Evolutionary conservation across 2,329 filamentous ascomycete genomes (phyloP), one percentile per base, ranked within the genome.

Genomic region (Lasiodiplodia sp.): DNA sequence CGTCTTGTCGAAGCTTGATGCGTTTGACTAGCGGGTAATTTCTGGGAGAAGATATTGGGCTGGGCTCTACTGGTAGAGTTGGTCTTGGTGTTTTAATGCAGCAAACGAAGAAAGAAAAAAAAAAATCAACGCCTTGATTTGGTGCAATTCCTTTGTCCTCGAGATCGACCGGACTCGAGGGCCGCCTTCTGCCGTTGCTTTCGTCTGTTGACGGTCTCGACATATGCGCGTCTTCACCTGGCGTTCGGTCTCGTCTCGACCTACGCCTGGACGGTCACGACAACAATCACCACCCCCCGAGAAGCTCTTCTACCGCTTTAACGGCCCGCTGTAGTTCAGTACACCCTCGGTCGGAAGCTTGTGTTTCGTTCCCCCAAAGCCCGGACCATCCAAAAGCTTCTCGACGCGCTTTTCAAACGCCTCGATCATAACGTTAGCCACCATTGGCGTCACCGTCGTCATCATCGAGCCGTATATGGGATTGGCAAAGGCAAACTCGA

Each of bases 401-500:
- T 83, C 84, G 6, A 96, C 94, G 75, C 92, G 86, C 80, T 88
- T 87, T 82, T 97, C 94, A 83, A 99, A 99, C 0, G 96, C 95
- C 78, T 92, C 90, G 72, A 98, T 92, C 94, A 99, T 97, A 71
- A 92, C 85, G 4, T 89, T 89, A 1, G 93, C 95, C 71, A 97
- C 89, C 81, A 92, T 93, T 38, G 93, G 91, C 72, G 93, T 93
- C 28, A 96, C 90, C 40, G 92, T 91, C 47, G 89, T 86, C 78
- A 94, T 96, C 76, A 97, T 84, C 23, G 92, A 89, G 52, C 89
- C 90, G 82, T 97, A 96, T 68, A 97, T 78, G n/a, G 94, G 93
- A 80, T 94, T 98, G 73, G 88, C 86, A 78, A 99, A 97, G 78
- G 91, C 88, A 78, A 94, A 97, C 71, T 90, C 87, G 73, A 99